Evolutionary conservation across 2,329 filamentous ascomycete genomes (phyloP).

Genomic region (Chaetoscypha palmicola): DNA sequence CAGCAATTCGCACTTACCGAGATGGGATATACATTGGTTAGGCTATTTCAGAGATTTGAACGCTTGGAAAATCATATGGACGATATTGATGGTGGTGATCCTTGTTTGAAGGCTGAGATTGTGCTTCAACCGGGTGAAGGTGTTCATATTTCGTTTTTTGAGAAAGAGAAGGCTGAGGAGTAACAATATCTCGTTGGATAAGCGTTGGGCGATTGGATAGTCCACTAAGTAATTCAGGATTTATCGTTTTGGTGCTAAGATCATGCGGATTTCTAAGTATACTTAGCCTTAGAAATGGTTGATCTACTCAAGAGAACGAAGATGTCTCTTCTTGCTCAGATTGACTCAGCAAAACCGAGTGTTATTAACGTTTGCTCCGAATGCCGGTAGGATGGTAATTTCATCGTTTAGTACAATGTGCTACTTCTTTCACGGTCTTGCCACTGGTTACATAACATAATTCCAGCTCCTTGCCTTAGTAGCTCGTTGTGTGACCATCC

Average conservation of each 20-base stretch:
- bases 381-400: no score
- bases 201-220: neutral
- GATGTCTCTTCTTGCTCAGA: no score
- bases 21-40: slow-evolving; percentile 64
- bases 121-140: slow-evolving; percentile 53
- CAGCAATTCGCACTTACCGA: slow-evolving; percentile 79
- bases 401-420: no score
- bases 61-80: slow-evolving; percentile 52
- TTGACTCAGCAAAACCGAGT: no score
- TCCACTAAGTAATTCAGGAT: neutral
- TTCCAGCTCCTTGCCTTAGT: no score
- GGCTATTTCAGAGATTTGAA: slow-evolving; percentile 67
- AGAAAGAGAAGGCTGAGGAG: slow-evolving; percentile 24
- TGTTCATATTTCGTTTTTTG: slow-evolving; percentile 50
- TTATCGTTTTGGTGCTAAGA: neutral
- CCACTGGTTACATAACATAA: no score
- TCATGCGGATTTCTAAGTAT: no score
- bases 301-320: no score
- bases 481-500: neutral
- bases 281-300: no score
- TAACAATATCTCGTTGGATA: neutral
- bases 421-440: no score
- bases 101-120: slow-evolving; percentile 51
- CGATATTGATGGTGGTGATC: slow-evolving; percentile 46
- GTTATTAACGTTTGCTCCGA: no score